Percentiles rank a stretch among this genome's conserved stretches.
phyloP scores from a whole-genome alignment of 2,329 filamentous ascomycete genomes.

The Orbilia quercus region DNA sequence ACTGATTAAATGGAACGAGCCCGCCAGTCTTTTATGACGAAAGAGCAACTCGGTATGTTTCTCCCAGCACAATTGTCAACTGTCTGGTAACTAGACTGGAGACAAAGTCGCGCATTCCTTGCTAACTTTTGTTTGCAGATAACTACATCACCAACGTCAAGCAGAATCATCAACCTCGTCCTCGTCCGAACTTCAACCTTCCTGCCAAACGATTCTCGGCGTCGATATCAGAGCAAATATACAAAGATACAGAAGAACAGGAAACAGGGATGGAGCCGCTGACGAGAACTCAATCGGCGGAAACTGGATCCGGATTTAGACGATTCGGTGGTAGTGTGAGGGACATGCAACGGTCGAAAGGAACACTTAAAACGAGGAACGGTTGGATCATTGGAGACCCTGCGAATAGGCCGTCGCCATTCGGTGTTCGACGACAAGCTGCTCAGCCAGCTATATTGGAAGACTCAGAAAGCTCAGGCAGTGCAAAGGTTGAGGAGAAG shows the following conservation, averaged over 20 bases:
- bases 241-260: slow-evolving; percentile 6
- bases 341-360: slow-evolving; percentile 44
- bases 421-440: slow-evolving; percentile 27
- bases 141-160: slow-evolving; percentile 52
- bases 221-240: slow-evolving; percentile 22
- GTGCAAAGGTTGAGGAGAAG: slow-evolving; percentile 30
- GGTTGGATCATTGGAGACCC: slow-evolving; percentile 48
- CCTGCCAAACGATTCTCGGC: slow-evolving; percentile 42
- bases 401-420: slow-evolving; percentile 30
- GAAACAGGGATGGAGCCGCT: slow-evolving; percentile 37
- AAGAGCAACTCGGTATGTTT: slow-evolving; percentile 60
- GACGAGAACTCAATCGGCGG: slow-evolving; percentile 22
- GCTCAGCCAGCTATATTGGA: slow-evolving; percentile 22
- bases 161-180: slow-evolving; percentile 42
- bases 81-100: too few species aligned
- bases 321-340: slow-evolving; percentile 46
- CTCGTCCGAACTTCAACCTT: slow-evolving; percentile 49
- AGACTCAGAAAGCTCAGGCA: slow-evolving; percentile 17
- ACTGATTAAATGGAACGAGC: slow-evolving; percentile 46
- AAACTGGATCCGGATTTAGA: slow-evolving; percentile 37
- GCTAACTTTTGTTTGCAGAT: slow-evolving; percentile 30
- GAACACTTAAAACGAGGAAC: slow-evolving; percentile 38
- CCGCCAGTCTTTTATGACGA: slow-evolving; percentile 60
- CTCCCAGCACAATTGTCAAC: too few species aligned
- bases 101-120: not conserved